phyloP scores from a whole-genome alignment of 805 yeast species.

The Schwanniomyces pseudopolymorphus region DNA sequence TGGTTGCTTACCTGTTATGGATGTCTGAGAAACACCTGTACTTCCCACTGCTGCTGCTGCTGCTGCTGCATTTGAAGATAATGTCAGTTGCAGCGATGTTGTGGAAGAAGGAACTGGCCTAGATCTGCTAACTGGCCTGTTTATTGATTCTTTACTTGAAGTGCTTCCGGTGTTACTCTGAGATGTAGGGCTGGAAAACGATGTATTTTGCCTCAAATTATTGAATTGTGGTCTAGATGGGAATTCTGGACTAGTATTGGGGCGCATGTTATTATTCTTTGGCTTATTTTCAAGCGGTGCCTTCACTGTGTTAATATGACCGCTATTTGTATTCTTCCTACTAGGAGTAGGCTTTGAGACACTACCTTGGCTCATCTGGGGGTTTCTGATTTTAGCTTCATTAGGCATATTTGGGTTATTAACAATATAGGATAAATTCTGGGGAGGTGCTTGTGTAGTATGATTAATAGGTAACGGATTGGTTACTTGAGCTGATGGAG shows the following conservation, averaged over 20 bases:
- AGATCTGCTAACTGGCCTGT: not conserved
- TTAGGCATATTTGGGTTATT: not conserved
- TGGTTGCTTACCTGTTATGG: not conserved
- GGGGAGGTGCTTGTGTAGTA: not conserved
- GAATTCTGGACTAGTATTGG: not conserved
- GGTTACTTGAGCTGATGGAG: conserved; percentile 3
- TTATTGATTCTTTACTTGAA: not conserved
- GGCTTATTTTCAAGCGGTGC: not conserved
- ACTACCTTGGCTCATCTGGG: not conserved
- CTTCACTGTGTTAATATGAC: not conserved
- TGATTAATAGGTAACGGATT: not conserved
- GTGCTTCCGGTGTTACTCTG: not conserved
- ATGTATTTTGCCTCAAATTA: conserved; percentile 1
- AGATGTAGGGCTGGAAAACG: not conserved
- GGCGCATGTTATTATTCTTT: not conserved
- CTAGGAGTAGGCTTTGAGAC: not conserved
- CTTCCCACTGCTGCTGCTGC: not conserved
- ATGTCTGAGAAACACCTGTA: not conserved
- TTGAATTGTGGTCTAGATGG: not conserved
- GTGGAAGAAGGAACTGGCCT: not conserved
- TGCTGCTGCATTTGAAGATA: not conserved
- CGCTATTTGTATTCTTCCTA: not conserved
- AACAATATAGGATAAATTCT: not conserved
- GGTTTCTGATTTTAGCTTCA: not conserved
- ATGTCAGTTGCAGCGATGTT: not conserved